Percentiles rank a stretch among this genome's conserved stretches.
Evolutionary conservation across 2,329 filamentous ascomycete genomes (phyloP).

Genomic region (Botrytis paeoniae): DNA sequence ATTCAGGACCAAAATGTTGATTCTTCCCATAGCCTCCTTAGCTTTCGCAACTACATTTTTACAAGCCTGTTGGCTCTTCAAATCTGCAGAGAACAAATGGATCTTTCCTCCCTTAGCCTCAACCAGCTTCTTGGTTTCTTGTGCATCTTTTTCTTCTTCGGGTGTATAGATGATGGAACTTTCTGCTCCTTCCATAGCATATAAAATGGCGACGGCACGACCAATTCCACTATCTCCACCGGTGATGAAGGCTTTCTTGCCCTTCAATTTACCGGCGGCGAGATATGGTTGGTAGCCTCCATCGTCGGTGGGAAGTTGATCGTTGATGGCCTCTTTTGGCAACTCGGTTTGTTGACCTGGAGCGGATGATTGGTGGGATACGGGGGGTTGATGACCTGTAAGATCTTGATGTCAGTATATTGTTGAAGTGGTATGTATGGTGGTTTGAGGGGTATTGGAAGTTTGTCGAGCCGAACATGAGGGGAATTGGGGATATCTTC

Average conservation of each 20-base stretch:
- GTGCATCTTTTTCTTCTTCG: constrained; percentile 72
- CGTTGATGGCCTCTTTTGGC: constrained; percentile 43
- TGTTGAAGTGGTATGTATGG: neutral
- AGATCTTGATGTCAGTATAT: neutral
- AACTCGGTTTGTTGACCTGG: constrained; percentile 53
- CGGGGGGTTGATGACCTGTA: constrained; percentile 48
- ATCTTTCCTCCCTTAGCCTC: constrained; percentile 65
- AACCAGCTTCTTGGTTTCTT: constrained; percentile 69
- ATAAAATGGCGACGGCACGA: constrained; percentile 70
- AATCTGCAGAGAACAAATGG: constrained; percentile 60
- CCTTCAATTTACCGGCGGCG: constrained; percentile 71
- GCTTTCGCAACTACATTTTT: constrained; percentile 66
- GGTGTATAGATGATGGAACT: constrained; percentile 71
- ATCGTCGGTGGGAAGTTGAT: constrained; percentile 64
- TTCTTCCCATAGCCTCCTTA: constrained; percentile 59
- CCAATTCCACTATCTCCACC: constrained; percentile 80
- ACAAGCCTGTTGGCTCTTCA: constrained; percentile 66
- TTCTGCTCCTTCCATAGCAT: constrained; percentile 77
- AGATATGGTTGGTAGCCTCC: constrained; percentile 69
- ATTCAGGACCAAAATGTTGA: constrained; percentile 76
- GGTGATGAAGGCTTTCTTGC: constrained; percentile 75
- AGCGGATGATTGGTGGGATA: constrained; percentile 50
- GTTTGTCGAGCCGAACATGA: neutral
- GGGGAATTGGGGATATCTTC: neutral
- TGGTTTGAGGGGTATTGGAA: neutral